Conservation (phyloP, 225 moss, liverwort and hornwort genomes). For the Physcomitrellopsis africana region DNA sequence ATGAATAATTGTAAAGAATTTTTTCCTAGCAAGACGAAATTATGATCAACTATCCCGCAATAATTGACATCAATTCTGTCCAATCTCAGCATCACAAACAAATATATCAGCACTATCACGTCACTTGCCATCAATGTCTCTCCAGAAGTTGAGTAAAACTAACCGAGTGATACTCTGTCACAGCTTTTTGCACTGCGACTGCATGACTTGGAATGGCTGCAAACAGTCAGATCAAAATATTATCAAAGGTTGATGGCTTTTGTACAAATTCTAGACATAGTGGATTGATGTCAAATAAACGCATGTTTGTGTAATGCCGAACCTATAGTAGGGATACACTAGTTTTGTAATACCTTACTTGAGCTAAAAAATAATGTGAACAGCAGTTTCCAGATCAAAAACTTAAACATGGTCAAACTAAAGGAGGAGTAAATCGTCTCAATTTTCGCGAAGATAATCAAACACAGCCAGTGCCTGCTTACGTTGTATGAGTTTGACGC, state of each 20-base stretch:
- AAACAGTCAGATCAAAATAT: conserved; percentile 25
- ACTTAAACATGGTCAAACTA: conserved; percentile 2
- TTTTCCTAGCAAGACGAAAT: neutral
- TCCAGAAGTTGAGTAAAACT: conserved; percentile 27
- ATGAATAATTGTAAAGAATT: conserved; percentile 11
- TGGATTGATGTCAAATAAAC: neutral
- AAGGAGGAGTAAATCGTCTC: neutral
- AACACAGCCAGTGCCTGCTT: conserved; percentile 20
- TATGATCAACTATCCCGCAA: conserved; percentile 1
- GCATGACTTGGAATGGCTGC: conserved; percentile 65
- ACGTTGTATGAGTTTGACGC: conserved; percentile 66
- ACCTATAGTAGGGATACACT: neutral
- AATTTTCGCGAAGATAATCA: conserved; percentile 7
- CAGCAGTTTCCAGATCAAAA: too few species aligned
- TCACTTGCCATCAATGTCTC: neutral
- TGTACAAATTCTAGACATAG: neutral
- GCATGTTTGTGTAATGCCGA: neutral
- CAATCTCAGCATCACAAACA: neutral
- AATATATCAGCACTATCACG: neutral
- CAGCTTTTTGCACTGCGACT: conserved; percentile 60
- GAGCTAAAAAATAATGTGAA: too few species aligned
- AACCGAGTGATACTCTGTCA: conserved; percentile 77
- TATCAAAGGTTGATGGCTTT: conserved; percentile 9
- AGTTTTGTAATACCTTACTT: neutral
- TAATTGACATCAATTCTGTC: neutral